Evolutionary conservation across 2,329 filamentous ascomycete genomes (phyloP), one percentile per base, ranked within the genome.

Genomic region (Blumeriella jaapii): DNA sequence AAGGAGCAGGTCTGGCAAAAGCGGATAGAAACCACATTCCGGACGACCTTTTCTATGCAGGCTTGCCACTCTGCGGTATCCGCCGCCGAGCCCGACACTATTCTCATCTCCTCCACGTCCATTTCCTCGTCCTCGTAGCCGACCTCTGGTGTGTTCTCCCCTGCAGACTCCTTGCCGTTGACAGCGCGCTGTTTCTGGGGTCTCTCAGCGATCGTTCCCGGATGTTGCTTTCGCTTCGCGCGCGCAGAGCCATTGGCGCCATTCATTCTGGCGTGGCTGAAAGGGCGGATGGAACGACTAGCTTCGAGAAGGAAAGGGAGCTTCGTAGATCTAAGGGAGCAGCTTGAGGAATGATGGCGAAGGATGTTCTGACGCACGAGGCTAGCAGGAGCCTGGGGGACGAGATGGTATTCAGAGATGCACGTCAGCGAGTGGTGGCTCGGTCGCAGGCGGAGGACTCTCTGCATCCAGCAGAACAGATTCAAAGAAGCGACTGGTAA

Each of bases 1-100:
- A 98, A 98, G 15, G 89, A 87, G 58, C 84, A 93, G 0, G 91
- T 95, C 67, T 95, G 86, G 58, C 89, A 96, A 64, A 98, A 98
- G 48, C 93, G 82, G 53, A 98, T 96, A n/a, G 89, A 94, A 31
- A 98, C 91, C 12, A 96, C 91, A 50, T 87, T 94, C 56, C 81
- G 78, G 35, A 98, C 87, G 3, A 98, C 91, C 42, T 77, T 80
- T 60, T 95, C 87, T 41, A 96, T 93, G 1, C 87, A 95, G 32
- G 78, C 82, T 61, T 96, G 89, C 91, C 91, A 98, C 62, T 93
- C 87, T 15, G 77, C 77, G 2, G 79, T 82, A 44, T 64, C 64
- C 35, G 55, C 64, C 35, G 55, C 64, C 48, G 68, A 54, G 39
- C 59, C 58, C 42, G 62, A 57, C 37, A 62, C 6, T 40, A 55